phyloP scores from a whole-genome alignment of 257 asterid genomes.

The Perilla frutescens region DNA sequence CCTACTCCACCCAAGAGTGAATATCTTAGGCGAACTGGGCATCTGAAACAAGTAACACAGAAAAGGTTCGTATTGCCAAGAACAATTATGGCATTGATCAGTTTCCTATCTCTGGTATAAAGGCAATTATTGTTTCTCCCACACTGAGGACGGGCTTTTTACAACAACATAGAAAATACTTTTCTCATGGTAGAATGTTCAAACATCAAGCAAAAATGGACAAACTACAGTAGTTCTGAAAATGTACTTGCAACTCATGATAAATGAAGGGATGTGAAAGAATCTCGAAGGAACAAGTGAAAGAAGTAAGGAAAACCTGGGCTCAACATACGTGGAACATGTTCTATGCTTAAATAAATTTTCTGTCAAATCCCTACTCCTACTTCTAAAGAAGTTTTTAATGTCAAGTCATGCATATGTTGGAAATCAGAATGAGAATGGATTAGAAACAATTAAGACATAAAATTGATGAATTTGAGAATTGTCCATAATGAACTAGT shows the following conservation, averaged over 20 bases:
- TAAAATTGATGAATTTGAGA: background rate
- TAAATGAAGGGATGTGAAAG: background rate
- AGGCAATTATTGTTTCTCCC: background rate
- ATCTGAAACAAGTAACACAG: slow-evolving; percentile 10
- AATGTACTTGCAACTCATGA: background rate
- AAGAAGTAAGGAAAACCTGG: background rate
- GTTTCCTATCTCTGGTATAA: background rate
- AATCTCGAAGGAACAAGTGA: background rate
- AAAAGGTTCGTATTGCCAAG: background rate
- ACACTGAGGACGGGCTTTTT: background rate
- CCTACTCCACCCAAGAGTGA: slow-evolving; percentile 23
- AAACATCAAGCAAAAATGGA: background rate
- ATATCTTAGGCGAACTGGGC: slow-evolving; percentile 17
- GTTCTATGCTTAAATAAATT: background rate
- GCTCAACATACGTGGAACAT: background rate
- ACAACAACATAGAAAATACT: slow-evolving; percentile 1
- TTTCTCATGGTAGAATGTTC: background rate
- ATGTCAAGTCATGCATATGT: background rate
- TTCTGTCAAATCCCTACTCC: background rate
- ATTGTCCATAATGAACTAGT: background rate
- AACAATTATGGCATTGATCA: background rate
- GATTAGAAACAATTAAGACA: slow-evolving; percentile 1
- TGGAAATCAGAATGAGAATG: background rate
- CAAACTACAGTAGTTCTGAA: background rate
- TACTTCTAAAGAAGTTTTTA: background rate